phyloP scores from a whole-genome alignment of 345 rosid species.

The Bruguiera parviflora region DNA sequence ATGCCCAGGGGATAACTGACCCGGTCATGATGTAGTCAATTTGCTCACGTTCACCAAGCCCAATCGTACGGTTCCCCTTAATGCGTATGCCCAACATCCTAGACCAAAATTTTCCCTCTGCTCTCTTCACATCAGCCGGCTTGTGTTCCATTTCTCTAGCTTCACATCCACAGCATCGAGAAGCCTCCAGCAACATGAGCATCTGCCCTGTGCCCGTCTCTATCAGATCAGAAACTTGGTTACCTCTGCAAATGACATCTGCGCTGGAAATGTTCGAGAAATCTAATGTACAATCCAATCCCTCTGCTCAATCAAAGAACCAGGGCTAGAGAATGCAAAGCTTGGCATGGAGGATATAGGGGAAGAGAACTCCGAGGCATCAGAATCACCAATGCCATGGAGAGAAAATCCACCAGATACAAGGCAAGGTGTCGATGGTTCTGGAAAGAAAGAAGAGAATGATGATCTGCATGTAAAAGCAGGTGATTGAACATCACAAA shows the following conservation, averaged over 20 bases:
- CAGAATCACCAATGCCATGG: conserved; percentile 28
- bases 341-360: conserved; percentile 53
- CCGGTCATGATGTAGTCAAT: conserved; percentile 46
- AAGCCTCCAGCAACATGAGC: conserved; percentile 27
- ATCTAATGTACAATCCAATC: conserved; percentile 13
- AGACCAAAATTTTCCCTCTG: conserved; percentile 33
- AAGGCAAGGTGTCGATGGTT: conserved; percentile 38
- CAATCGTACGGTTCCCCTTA: conserved; percentile 57
- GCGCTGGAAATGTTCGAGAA: conserved; percentile 13
- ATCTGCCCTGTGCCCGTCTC: conserved; percentile 26
- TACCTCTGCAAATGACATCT: conserved; percentile 37
- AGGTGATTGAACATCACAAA: conserved; percentile 38
- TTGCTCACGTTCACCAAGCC: conserved; percentile 50
- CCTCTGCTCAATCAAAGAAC: conserved; percentile 27
- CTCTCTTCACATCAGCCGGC: conserved; percentile 29
- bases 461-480: conserved; percentile 44
- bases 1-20: conserved; percentile 67
- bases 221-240: conserved; percentile 15
- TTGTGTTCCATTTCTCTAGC: conserved; percentile 33
- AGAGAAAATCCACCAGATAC: conserved; percentile 43
- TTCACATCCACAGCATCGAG: conserved; percentile 20
- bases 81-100: conserved; percentile 40
- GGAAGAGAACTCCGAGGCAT: conserved; percentile 33
- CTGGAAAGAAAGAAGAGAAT: conserved; percentile 41
- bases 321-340: conserved; percentile 52